Evolutionary conservation across 2,329 filamentous ascomycete genomes (phyloP), one percentile per base, ranked within the genome.

Genomic region (Periconia macrospinosa): DNA sequence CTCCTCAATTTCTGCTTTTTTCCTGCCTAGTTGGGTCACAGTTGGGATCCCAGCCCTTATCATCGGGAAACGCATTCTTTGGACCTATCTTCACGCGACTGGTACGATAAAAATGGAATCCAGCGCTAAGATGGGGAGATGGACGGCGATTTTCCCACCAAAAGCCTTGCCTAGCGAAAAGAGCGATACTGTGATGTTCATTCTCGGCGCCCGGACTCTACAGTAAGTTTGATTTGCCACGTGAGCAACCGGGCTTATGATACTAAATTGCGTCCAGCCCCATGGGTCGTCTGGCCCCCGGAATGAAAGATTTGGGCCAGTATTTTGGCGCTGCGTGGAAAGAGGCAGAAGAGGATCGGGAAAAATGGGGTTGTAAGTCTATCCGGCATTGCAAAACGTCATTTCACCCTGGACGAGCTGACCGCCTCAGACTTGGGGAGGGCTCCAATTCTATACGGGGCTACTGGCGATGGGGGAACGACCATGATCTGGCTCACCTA

Each of bases 401-500:
- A 5, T 37, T 6, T 37, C 11, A 10, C 15, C 15, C 33, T 37
- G 11, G 33, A 5, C 13, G 20, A 18, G 11, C 17, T 17, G 17
- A 13, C 17, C 27, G 30, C 15, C 27, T 17, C 11, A 37, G 33
- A 37, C 33, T 5, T 18, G 23, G 23, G 23, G 8, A 27, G 23
- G 23, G 23, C 23, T 27, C 23, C 23, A 8, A 27, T 27, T 27
- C 23, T 27, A 8, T 27, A 27, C 23, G 23, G 23, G 23, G 23
- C 23, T 8, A 27, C 23, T 3, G 23, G 23, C 33, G 11, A 37
- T 37, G 41, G 44, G 9, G 49, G 49, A 3, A 43, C 18, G 11
- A 52, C 40, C 40, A 35, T 44, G 23, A 40, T 44, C 2, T 52
- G 45, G 45, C 13, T 52, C 10, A 33, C 45, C 11, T 52, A 47